Conservation (phyloP, 1,284 basidiomycete genomes). For the Entoloma clypeatum region DNA sequence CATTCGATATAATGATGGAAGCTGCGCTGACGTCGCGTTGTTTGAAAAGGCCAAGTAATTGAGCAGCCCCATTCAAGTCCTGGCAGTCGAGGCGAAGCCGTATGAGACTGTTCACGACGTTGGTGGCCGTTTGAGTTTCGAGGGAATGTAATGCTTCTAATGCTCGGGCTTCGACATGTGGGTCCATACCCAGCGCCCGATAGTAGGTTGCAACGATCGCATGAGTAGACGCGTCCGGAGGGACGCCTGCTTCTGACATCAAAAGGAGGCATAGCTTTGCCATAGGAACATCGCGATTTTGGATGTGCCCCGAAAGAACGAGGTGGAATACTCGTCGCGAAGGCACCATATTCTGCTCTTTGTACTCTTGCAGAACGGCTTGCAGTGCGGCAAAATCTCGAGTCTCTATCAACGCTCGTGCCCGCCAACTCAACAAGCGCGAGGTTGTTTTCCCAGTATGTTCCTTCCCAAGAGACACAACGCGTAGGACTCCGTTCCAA, state of each 20-base stretch:
- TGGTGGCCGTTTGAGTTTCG: slow-evolving; percentile 38
- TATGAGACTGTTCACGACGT: slow-evolving; percentile 60
- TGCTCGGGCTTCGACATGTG: slow-evolving; percentile 48
- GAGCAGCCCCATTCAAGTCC: slow-evolving; percentile 44
- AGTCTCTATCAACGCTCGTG: slow-evolving; percentile 53
- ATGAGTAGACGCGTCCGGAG: slow-evolving; percentile 54
- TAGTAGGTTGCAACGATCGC: slow-evolving; percentile 56
- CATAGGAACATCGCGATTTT: slow-evolving; percentile 57
- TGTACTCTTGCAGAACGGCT: slow-evolving; percentile 48
- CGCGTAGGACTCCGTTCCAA: slow-evolving; percentile 49
- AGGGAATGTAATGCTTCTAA: slow-evolving; percentile 43
- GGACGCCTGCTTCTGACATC: slow-evolving; percentile 57
- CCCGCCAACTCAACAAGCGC: slow-evolving; percentile 66
- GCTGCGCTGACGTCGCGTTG: slow-evolving; percentile 21
- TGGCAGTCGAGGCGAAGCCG: slow-evolving; percentile 53
- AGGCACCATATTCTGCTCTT: slow-evolving; percentile 40
- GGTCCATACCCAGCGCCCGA: slow-evolving; percentile 56
- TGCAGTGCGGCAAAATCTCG: slow-evolving; percentile 45
- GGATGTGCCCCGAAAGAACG: slow-evolving; percentile 60
- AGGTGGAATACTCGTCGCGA: slow-evolving; percentile 62
- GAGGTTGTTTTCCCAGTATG: slow-evolving; percentile 46
- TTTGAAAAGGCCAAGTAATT: slow-evolving; percentile 49
- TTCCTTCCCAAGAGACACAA: slow-evolving; percentile 43
- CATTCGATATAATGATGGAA: slow-evolving; percentile 29
- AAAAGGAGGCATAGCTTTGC: slow-evolving; percentile 47